These are phyloP conservation scores for Apophysomyces elegans DNA, from an alignment of 371 early-diverging fungal species.

Conservation along the genomic window DNA sequence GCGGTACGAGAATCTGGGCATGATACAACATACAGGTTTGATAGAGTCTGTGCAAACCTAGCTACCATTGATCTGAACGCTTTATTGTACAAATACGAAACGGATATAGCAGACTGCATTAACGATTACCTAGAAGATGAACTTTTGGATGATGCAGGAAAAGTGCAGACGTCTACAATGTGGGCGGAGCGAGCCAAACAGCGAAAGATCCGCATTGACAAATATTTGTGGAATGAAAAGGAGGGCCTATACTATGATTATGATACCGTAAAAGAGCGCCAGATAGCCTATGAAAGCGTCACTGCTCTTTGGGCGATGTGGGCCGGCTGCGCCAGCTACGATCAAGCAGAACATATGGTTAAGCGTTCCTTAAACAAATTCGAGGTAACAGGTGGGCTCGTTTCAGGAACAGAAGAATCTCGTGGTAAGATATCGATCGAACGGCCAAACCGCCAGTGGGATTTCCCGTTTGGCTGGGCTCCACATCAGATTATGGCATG, in stretches of 20 bases:
- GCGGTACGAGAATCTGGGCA: slow-evolving; percentile 96
- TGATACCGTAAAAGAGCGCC: slow-evolving; percentile 52
- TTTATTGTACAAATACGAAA: slow-evolving; percentile 91
- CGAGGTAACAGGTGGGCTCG: slow-evolving; percentile 86
- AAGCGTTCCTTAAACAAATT: slow-evolving; percentile 59
- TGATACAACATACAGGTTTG: slow-evolving; percentile 93
- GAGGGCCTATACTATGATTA: slow-evolving; percentile 62
- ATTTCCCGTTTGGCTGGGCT: slow-evolving; percentile 96
- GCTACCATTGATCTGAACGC: slow-evolving; percentile 90
- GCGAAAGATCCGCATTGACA: slow-evolving; percentile 56
- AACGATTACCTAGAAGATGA: slow-evolving; percentile 60
- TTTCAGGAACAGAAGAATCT: slow-evolving; percentile 82
- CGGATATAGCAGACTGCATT: slow-evolving; percentile 80
- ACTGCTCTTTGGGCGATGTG: slow-evolving; percentile 76
- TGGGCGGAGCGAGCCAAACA: slow-evolving; percentile 55
- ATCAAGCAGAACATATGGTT: slow-evolving; percentile 61
- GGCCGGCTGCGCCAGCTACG: slow-evolving; percentile 64
- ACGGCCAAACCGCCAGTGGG: slow-evolving; percentile 96
- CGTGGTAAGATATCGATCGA: slow-evolving; percentile 73
- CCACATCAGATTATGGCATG: slow-evolving; percentile 97
- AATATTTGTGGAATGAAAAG: slow-evolving; percentile 65
- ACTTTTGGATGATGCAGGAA: slow-evolving; percentile 39
- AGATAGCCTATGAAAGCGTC: slow-evolving; percentile 65
- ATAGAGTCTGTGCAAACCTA: slow-evolving; percentile 85
- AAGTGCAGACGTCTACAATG: slow-evolving; percentile 38